phyloP scores from a whole-genome alignment of 2,329 filamentous ascomycete species.

The Colletotrichum australisinense region DNA sequence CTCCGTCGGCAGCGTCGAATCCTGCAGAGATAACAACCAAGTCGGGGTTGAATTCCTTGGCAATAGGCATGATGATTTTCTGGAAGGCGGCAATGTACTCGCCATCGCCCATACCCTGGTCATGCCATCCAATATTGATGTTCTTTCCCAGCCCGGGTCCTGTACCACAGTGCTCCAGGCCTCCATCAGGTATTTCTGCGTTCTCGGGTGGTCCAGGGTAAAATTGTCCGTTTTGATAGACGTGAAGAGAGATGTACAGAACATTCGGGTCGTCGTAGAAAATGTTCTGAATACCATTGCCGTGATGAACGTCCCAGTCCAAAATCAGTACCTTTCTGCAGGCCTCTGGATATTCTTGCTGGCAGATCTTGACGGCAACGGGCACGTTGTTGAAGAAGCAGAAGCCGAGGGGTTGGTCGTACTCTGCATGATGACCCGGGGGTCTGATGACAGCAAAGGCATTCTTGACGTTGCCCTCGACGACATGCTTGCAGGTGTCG shows the following conservation, averaged over 20 bases:
- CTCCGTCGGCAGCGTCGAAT: conserved; percentile 94
- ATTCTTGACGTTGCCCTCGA: conserved; percentile 86
- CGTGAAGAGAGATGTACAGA: conserved; percentile 94
- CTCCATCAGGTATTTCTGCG: conserved; percentile 68
- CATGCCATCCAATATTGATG: conserved; percentile 75
- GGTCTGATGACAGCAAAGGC: conserved; percentile 95
- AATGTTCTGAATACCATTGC: conserved; percentile 95
- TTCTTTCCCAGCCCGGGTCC: conserved; percentile 69
- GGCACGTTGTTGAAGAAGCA: conserved; percentile 99
- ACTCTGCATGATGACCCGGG: conserved; percentile 94
- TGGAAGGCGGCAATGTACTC: conserved; percentile 98
- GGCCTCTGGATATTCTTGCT: conserved; percentile 79
- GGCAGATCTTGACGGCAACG: conserved; percentile 89
- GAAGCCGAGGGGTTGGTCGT: conserved; percentile 88
- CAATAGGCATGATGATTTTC: conserved; percentile 95
- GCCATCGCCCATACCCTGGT: conserved; percentile 89
- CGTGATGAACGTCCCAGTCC: conserved; percentile 87
- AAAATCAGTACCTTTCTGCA: conserved; percentile 93
- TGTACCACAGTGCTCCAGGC: conserved; percentile 68
- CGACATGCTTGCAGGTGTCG: conserved; percentile 93
- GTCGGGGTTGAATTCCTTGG: conserved; percentile 92
- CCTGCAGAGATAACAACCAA: conserved; percentile 95
- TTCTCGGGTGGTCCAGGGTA: conserved; percentile 79
- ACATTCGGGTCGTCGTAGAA: conserved; percentile 96
- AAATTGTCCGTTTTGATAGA: conserved; percentile 85